Conservation (phyloP, 176 grass and related monocot species). For the Areca catechu region DNA sequence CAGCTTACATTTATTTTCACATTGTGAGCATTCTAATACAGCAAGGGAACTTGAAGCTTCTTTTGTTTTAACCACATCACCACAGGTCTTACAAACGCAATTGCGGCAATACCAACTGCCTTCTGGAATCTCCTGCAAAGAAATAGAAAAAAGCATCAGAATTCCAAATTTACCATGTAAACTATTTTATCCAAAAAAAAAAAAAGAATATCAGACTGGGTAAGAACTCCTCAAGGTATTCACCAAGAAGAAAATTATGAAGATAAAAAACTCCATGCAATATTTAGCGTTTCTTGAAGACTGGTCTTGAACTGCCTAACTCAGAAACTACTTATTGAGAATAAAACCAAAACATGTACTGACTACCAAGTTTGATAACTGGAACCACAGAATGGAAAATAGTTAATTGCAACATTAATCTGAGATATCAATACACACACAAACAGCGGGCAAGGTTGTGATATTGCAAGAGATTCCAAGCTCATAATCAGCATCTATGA, state of each 20-base stretch:
- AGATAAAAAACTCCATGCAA: not conserved
- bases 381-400: no score
- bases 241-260: not conserved
- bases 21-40: slow-evolving; percentile 60
- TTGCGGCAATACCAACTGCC: slow-evolving; percentile 80
- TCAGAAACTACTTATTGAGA: no score
- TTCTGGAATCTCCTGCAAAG: slow-evolving; percentile 66
- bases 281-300: no score
- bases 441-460: no score
- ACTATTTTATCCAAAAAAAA: not conserved
- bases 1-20: slow-evolving; percentile 62
- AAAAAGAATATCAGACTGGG: not conserved
- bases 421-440: no score
- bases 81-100: slow-evolving; percentile 58
- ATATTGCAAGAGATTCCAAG: no score
- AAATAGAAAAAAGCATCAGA: not conserved
- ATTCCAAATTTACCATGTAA: not conserved
- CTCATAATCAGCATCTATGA: no score
- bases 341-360: no score
- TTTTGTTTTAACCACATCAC: slow-evolving; percentile 37
- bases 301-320: no score
- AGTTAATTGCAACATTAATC: no score
- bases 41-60: slow-evolving; percentile 29
- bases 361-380: no score
- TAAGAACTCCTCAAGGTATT: not conserved